A percentile compares a stretch with the other conserved stretches of the same genome.
Evolutionary conservation across 1,284 basidiomycete genomes (phyloP).

Genomic region (Ceratobasidium sp.): DNA sequence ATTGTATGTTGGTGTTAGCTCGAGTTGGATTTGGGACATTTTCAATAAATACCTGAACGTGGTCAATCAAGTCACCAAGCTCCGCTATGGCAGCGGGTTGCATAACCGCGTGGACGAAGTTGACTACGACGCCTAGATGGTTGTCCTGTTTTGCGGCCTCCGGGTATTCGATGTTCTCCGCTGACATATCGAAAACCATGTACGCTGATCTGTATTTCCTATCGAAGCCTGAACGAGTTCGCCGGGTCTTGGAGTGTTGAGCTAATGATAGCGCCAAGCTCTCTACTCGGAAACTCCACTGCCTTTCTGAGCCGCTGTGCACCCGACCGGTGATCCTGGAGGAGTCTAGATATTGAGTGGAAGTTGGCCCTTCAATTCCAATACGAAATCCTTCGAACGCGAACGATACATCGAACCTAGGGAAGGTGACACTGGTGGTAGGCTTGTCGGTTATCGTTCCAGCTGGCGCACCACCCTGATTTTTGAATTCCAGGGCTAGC

Average conservation of each 20-base stretch:
- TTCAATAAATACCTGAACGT: constrained; percentile 69
- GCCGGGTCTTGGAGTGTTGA: constrained; percentile 59
- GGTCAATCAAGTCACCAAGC: constrained; percentile 85
- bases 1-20: constrained; percentile 34
- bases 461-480: constrained; percentile 52
- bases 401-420: constrained; percentile 58
- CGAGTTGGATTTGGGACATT: background rate
- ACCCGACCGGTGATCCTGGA: constrained; percentile 71
- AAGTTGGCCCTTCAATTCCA: constrained; percentile 75
- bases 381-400: constrained; percentile 81
- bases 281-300: constrained; percentile 72
- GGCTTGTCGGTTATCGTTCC: constrained; percentile 46
- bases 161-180: constrained; percentile 53
- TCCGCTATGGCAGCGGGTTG: constrained; percentile 90
- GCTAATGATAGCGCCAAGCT: constrained; percentile 79
- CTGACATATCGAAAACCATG: constrained; percentile 75
- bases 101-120: constrained; percentile 89
- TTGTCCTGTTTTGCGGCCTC: constrained; percentile 44
- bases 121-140: constrained; percentile 63
- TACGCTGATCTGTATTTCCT: constrained; percentile 79
- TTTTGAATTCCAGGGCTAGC: constrained; percentile 68
- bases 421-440: constrained; percentile 18
- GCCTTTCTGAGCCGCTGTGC: constrained; percentile 57
- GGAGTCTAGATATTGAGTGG: constrained; percentile 75
- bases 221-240: constrained; percentile 57